A percentile compares a stretch with the other conserved stretches of the same genome.
Conservation (phyloP, 2,329 filamentous ascomycete species). For the Simplicillium aogashimaense region DNA sequence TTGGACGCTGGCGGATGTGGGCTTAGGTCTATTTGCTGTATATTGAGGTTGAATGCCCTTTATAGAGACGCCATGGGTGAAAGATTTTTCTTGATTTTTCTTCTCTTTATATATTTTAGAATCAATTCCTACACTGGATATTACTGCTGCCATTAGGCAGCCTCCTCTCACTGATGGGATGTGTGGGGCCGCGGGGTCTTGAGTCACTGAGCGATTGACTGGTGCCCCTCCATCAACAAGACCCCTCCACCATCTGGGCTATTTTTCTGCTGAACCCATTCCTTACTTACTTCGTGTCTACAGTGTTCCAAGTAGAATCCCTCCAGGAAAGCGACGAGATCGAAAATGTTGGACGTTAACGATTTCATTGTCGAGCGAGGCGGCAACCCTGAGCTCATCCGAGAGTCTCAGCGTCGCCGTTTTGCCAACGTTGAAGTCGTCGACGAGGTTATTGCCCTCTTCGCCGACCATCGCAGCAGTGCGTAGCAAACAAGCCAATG, state of each 20-base stretch:
- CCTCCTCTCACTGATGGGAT: too few species aligned
- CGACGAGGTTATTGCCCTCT: conserved; percentile 81
- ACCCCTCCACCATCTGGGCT: too few species aligned
- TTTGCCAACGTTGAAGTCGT: conserved; percentile 74
- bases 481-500: conserved; percentile 13
- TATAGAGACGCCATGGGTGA: neutral
- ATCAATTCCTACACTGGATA: conserved; percentile 1
- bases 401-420: conserved; percentile 79
- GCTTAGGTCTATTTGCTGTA: too few species aligned
- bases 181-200: too few species aligned
- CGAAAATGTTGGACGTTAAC: conserved; percentile 58
- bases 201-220: too few species aligned
- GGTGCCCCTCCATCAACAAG: too few species aligned
- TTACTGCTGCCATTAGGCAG: neutral
- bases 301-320: too few species aligned
- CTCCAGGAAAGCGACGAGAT: neutral
- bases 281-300: too few species aligned
- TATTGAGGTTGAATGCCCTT: neutral
- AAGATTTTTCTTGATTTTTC: neutral
- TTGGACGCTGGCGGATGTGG: too few species aligned
- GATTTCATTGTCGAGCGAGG: conserved; percentile 81
- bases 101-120: neutral
- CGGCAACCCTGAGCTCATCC: conserved; percentile 83
- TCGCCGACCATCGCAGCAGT: conserved; percentile 76
- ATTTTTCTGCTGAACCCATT: too few species aligned